Conservation (phyloP, 164 flowering plant genomes). For the Litsea cubeba region DNA sequence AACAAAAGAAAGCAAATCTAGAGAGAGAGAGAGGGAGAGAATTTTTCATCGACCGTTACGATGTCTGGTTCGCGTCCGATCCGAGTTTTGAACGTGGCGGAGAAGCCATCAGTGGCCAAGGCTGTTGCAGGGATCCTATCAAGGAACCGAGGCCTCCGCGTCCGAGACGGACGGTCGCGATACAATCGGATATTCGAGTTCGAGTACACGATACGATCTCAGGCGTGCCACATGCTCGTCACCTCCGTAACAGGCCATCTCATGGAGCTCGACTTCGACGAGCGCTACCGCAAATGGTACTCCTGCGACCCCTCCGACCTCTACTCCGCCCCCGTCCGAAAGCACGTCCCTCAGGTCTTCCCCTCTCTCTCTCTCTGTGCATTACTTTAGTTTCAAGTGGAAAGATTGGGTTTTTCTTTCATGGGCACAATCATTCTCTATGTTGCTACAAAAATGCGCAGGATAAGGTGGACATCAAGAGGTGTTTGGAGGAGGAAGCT, state of each 20-base stretch:
- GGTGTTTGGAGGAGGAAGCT: conserved; percentile 87
- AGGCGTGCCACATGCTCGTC: conserved; percentile 63
- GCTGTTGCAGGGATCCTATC: conserved; percentile 73
- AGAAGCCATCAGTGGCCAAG: conserved; percentile 99
- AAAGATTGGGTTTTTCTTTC: not conserved
- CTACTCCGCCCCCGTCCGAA: conserved; percentile 66
- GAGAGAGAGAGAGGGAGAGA: not conserved
- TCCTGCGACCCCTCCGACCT: conserved; percentile 88
- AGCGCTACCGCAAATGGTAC: conserved; percentile 75
- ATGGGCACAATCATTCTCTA: too few species aligned
- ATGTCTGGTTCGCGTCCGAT: conserved; percentile 11
- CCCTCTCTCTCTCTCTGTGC: not conserved
- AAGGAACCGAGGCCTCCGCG: conserved; percentile 36
- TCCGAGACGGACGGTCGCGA: conserved; percentile 69
- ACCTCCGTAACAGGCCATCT: conserved; percentile 95
- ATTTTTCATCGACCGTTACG: not conserved
- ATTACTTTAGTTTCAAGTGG: not conserved
- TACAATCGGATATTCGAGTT: conserved; percentile 91
- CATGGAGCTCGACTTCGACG: conserved; percentile 93
- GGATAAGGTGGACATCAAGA: conserved; percentile 81
- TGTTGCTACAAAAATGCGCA: conserved; percentile 9
- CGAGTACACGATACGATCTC: conserved; percentile 53
- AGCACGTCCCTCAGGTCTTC: conserved; percentile 74
- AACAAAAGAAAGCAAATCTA: not conserved
- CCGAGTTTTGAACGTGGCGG: conserved; percentile 83